Evolutionary conservation across 805 yeast species (phyloP).

Genomic region (Metschnikowia hibisci): DNA sequence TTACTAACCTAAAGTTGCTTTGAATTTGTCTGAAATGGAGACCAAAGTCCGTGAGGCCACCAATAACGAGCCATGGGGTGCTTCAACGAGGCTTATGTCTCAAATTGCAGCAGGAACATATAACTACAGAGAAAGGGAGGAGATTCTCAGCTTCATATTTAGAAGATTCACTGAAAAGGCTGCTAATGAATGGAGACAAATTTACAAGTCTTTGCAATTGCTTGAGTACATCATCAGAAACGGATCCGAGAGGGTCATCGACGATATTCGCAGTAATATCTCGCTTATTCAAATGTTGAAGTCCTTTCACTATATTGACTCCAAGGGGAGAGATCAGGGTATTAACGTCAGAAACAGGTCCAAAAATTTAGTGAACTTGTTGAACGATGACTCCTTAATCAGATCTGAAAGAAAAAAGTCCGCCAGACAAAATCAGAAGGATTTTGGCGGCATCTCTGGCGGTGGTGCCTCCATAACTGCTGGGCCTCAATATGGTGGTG

Average conservation of each 20-base stretch:
- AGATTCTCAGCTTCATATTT: conserved; percentile 69
- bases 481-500: conserved; percentile 28
- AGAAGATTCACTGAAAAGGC: conserved; percentile 93
- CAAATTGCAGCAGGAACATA: conserved; percentile 94
- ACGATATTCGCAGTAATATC: conserved; percentile 83
- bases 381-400: conserved; percentile 72
- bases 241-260: conserved; percentile 93
- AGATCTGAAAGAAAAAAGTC: conserved; percentile 78
- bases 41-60: conserved; percentile 96
- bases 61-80: conserved; percentile 99
- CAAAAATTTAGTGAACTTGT: conserved; percentile 63
- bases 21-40: conserved; percentile 95
- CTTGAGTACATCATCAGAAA: conserved; percentile 87
- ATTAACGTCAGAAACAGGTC: conserved; percentile 91
- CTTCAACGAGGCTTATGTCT: conserved; percentile 85
- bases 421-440: conserved; percentile 79
- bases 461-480: conserved; percentile 48
- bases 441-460: conserved; percentile 72
- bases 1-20: conserved; percentile 46
- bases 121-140: conserved; percentile 78
- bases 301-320: conserved; percentile 89
- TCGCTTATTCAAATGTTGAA: conserved; percentile 82
- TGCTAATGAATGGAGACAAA: conserved; percentile 97
- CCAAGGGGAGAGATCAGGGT: conserved; percentile 94
- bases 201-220: conserved; percentile 88